These are phyloP conservation scores for Phytophthora nicotianae DNA, from an alignment of 352 stramenopile species.

Conservation along the genomic window DNA sequence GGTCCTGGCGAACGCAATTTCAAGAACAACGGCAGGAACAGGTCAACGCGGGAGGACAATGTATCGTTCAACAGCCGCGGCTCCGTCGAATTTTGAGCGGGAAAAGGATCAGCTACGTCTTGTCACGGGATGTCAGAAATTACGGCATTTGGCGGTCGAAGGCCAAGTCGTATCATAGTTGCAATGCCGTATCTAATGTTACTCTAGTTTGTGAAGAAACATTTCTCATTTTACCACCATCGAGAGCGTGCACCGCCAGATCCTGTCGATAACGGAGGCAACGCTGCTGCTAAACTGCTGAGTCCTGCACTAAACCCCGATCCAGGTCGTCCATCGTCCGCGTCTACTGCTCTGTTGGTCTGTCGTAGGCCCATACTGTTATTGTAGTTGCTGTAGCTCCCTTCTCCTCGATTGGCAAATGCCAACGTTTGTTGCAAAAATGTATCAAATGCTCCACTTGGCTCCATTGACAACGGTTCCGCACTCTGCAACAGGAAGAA, in stretches of 20 bases:
- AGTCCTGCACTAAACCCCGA: conserved; percentile 14
- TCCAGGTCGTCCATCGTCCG: conserved; percentile 14
- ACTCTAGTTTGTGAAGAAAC: conserved; percentile 35
- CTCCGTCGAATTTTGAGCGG: conserved; percentile 70
- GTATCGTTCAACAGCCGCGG: conserved; percentile 36
- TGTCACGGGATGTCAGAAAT: conserved; percentile 2
- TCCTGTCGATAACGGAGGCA: conserved; percentile 35
- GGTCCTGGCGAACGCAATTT: neutral
- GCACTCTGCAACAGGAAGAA: conserved; percentile 48
- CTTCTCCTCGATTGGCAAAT: conserved; percentile 53
- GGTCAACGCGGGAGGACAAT: conserved; percentile 22
- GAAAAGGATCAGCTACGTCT: neutral
- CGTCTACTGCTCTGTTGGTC: conserved; percentile 40
- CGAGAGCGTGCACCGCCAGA: conserved; percentile 23
- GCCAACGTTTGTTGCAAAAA: conserved; percentile 71
- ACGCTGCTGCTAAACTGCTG: conserved; percentile 9
- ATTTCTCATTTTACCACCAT: conserved; percentile 38
- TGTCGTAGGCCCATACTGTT: conserved; percentile 50
- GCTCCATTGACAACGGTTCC: conserved; percentile 58
- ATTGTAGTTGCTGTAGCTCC: conserved; percentile 20
- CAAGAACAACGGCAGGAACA: conserved; percentile 17
- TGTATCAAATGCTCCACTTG: conserved; percentile 48
- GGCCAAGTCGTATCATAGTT: conserved; percentile 33
- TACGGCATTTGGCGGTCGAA: conserved; percentile 4
- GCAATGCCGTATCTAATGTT: conserved; percentile 38